Base-by-base conservation (phyloP, 352 stramenopile genomes). In the Phytophthora idaei region DNA sequence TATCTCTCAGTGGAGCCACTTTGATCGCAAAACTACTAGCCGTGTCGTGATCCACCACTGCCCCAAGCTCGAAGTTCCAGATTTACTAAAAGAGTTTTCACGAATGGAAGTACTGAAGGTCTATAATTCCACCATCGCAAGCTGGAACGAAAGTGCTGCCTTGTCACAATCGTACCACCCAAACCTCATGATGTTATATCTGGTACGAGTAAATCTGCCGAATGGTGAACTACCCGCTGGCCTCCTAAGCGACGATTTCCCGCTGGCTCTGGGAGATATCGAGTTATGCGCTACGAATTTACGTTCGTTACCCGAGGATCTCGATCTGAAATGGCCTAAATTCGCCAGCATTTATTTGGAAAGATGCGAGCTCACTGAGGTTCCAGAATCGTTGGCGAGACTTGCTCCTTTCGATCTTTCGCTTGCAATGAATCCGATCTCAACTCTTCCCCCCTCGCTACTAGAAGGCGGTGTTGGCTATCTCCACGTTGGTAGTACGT, bases 1-100 rank as follows among this genome's bases (percentile, higher is more conserved):
- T 34, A 47, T 54, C 17, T 25, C 27, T 25, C 32, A 69, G 5
- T 70, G 79, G n/a, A 21, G 12, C 2, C 9, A 25, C 2, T 46
- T 87, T 27, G 65, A 87, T 17, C 41, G 36, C 0, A 15, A 15
- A 21, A 71, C 69, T 15, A 61, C 83, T 1, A 41, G 42, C 14
- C 48, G 77, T 15, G 45, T 87, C n/a, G 55, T 76, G 25, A 57
- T 86, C 21, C 72, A 74, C 17, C 74, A 89, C 51, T 89, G 76
- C 32, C 50, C 53, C 0, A 41, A 49, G 5, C 34, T 87, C 1
- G 69, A 86, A 34, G 59, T 85, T 6, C 51, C 67, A 1, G 41
- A 50, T 1, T 12, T 27, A 0, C n/a, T 88, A 4, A 51, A 69
- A 6, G 12, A 45, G 0, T 81, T 84, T 42, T 70, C 42, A 2